A percentile compares a stretch with the other conserved stretches of the same genome.
Conservation (phyloP, 2,329 filamentous ascomycete genomes). For the Talaromyces sp. region DNA sequence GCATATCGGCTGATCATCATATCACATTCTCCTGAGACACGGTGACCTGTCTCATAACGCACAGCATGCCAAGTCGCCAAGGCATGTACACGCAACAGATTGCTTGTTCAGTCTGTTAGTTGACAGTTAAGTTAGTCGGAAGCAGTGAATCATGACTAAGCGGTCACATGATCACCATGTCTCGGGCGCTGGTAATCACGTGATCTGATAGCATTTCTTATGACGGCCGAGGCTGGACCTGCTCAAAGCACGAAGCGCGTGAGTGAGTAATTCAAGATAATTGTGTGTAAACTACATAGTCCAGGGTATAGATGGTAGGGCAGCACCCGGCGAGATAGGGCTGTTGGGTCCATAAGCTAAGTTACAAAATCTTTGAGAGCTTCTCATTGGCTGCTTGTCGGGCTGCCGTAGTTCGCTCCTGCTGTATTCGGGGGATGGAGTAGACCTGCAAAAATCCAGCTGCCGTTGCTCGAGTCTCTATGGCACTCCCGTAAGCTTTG, state of each 20-base stretch:
- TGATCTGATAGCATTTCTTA: not conserved
- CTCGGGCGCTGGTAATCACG: not conserved
- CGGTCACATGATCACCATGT: not conserved
- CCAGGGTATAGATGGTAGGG: too few species aligned
- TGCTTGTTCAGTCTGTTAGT: too few species aligned
- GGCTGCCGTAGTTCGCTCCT: constrained; percentile 12
- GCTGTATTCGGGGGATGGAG: not conserved
- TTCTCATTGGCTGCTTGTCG: constrained; percentile 12
- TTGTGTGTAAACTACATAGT: too few species aligned
- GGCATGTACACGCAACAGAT: not conserved
- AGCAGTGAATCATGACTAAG: not conserved
- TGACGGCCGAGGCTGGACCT: not conserved
- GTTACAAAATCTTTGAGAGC: not conserved
- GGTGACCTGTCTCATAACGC: not conserved
- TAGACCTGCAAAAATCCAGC: not conserved
- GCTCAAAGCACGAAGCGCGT: not conserved
- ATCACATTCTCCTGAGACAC: not conserved
- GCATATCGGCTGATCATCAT: not conserved
- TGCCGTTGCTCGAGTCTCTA: not conserved
- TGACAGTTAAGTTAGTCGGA: too few species aligned
- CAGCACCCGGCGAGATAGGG: not conserved
- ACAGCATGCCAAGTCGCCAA: not conserved
- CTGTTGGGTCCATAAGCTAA: constrained; percentile 2
- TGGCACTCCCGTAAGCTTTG: not conserved
- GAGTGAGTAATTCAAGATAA: not conserved